Evolutionary conservation across 495 filamentous ascomycete species (phyloP).

Genomic region (Choiromyces venosus): DNA sequence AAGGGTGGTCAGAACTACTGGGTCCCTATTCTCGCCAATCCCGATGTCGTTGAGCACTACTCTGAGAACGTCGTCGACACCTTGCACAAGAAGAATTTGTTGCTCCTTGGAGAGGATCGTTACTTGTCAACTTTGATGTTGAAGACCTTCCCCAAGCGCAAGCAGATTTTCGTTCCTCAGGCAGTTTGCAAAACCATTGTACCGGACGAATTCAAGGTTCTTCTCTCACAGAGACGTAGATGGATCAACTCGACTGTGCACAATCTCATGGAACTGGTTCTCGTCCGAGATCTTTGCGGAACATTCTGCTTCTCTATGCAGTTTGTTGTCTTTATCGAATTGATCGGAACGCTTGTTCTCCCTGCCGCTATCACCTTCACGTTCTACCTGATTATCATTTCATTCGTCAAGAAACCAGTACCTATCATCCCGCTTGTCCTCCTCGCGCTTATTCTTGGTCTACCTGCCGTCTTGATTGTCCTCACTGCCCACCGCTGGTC

Average conservation of each 20-base stretch:
- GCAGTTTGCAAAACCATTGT: constrained; percentile 98
- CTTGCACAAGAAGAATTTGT: constrained; percentile 94
- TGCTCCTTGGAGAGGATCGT: constrained; percentile 93
- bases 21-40: constrained; percentile 98
- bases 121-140: constrained; percentile 97
- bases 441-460: constrained; percentile 83
- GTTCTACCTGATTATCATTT: constrained; percentile 88
- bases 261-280: constrained; percentile 94
- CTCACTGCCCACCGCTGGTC: constrained; percentile 91
- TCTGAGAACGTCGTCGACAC: constrained; percentile 99
- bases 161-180: constrained; percentile 97
- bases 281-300: constrained; percentile 93
- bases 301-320: constrained; percentile 99
- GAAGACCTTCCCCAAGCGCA: constrained; percentile 96
- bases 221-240: constrained; percentile 86
- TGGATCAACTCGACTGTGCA: constrained; percentile 99
- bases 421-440: constrained; percentile 90
- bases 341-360: constrained; percentile 88
- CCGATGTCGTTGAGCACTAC: constrained; percentile 98
- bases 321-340: constrained; percentile 93
- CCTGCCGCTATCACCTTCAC: constrained; percentile 96
- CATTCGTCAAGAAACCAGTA: constrained; percentile 74
- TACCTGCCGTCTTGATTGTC: constrained; percentile 87
- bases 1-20: constrained; percentile 99
- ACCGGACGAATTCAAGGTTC: constrained; percentile 83